phyloP scores from a whole-genome alignment of 208 protist species.

The Crithidia brevicula region DNA sequence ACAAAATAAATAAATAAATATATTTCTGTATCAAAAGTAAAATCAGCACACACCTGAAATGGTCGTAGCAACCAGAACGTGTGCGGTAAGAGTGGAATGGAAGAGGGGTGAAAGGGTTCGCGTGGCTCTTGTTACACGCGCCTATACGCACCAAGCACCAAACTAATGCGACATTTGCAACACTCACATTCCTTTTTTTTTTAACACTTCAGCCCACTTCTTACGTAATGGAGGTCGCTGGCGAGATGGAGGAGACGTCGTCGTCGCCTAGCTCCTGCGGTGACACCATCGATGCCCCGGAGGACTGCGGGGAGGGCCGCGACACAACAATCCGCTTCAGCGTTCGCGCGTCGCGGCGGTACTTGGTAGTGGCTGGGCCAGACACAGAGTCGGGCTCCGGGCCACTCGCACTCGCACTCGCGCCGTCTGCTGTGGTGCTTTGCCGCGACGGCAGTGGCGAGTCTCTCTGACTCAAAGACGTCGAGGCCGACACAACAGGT shows the following conservation, averaged over 20 bases:
- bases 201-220: too few relatives aligned
- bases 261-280: conserved; percentile 15
- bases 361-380: not conserved
- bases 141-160: not conserved
- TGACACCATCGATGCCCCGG: conserved; percentile 3
- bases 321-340: conserved; percentile 22
- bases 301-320: conserved; percentile 21
- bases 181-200: too few relatives aligned
- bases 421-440: not conserved
- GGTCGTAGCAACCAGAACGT: too few relatives aligned
- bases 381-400: not conserved
- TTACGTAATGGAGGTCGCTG: not conserved
- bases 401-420: not conserved
- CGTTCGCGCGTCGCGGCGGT: conserved; percentile 28
- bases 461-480: too few relatives aligned
- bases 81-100: too few relatives aligned
- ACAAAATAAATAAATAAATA: too few relatives aligned
- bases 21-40: too few relatives aligned
- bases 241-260: not conserved
- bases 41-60: too few relatives aligned
- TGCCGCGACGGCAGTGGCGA: not conserved
- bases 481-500: not conserved
- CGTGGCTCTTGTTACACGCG: too few relatives aligned
- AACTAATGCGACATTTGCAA: conserved; percentile 1
- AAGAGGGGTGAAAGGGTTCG: too few relatives aligned